These are phyloP conservation scores for Allantophomopsis cytisporea DNA, from an alignment of 2,329 filamentous ascomycete species.

Conservation along the genomic window DNA sequence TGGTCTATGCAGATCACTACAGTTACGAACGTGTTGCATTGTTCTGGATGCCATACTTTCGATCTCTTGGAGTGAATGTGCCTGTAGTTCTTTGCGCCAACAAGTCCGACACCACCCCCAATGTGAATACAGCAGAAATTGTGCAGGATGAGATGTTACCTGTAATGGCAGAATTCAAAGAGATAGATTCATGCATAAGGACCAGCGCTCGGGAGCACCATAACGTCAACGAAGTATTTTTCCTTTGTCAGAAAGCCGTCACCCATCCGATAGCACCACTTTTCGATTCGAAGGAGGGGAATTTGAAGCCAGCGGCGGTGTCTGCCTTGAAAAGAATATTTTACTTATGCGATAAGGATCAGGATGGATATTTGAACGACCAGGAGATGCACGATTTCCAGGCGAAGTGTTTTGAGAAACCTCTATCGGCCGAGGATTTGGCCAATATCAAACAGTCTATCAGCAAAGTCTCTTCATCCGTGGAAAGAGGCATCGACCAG, in stretches of 20 bases:
- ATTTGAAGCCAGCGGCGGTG: slow-evolving; percentile 78
- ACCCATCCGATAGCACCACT: slow-evolving; percentile 93
- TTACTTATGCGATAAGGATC: slow-evolving; percentile 91
- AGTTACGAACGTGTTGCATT: slow-evolving; percentile 95
- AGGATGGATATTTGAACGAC: slow-evolving; percentile 85
- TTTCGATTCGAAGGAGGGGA: slow-evolving; percentile 88
- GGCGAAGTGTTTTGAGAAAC: slow-evolving; percentile 80
- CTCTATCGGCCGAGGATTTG: slow-evolving; percentile 67
- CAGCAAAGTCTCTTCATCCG: slow-evolving; percentile 48
- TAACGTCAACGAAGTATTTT: slow-evolving; percentile 94
- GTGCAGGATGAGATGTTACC: slow-evolving; percentile 96
- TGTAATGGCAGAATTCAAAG: slow-evolving; percentile 96
- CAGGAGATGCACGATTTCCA: slow-evolving; percentile 87
- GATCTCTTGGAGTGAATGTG: slow-evolving; percentile 94
- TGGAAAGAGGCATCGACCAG: slow-evolving; percentile 63
- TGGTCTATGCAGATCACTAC: slow-evolving; percentile 97
- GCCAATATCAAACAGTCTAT: slow-evolving; percentile 86
- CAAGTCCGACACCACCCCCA: slow-evolving; percentile 78
- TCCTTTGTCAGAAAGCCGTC: slow-evolving; percentile 94
- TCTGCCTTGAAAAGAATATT: slow-evolving; percentile 83
- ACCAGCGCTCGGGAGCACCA: slow-evolving; percentile 84
- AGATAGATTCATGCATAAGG: slow-evolving; percentile 95
- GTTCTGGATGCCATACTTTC: slow-evolving; percentile 98
- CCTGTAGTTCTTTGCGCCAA: slow-evolving; percentile 95
- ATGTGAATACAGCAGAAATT: slow-evolving; percentile 67